Percentiles rank a stretch among this genome's conserved stretches.
Conservation (phyloP, 139 green algal species). For the Chlorella ohadii region DNA sequence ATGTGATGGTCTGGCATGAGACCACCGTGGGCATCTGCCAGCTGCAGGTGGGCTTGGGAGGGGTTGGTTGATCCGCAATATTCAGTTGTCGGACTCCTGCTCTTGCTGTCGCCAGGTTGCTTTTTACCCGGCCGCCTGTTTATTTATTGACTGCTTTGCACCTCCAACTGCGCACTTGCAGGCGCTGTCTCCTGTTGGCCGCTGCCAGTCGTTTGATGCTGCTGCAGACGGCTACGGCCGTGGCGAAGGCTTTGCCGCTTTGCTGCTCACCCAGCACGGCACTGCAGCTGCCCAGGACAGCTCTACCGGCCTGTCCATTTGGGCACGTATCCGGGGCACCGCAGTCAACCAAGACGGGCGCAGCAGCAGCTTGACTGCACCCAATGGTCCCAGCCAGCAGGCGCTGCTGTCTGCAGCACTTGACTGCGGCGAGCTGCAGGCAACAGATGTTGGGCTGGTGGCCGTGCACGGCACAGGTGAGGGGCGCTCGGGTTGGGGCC, state of each 20-base stretch:
- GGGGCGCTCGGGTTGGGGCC: not conserved
- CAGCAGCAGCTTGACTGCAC: constrained; percentile 56
- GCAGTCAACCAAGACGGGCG: constrained; percentile 62
- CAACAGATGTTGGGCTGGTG: constrained; percentile 18
- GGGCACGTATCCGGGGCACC: not conserved
- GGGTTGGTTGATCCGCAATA: too few relatives aligned
- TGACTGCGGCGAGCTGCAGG: not conserved
- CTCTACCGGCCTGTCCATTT: not conserved
- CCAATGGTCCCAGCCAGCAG: constrained; percentile 64
- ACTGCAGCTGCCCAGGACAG: not conserved
- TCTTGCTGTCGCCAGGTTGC: too few relatives aligned
- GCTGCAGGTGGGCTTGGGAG: not conserved
- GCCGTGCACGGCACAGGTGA: constrained; percentile 67
- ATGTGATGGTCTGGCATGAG: constrained; percentile 44
- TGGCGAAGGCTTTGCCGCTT: constrained; percentile 54
- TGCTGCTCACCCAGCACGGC: not conserved
- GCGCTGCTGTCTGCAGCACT: constrained; percentile 64
- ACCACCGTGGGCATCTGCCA: constrained; percentile 41
- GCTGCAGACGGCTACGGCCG: constrained; percentile 85
- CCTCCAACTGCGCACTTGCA: not conserved
- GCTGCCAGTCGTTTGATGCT: constrained; percentile 89
- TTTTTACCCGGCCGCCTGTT: too few relatives aligned
- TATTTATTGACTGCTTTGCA: not conserved
- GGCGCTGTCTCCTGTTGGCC: constrained; percentile 63
- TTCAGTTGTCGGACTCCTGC: too few relatives aligned